These are phyloP conservation scores for Ceratobasidium sp. DNA, from an alignment of 1,284 basidiomycete genomes.

Conservation along the genomic window DNA sequence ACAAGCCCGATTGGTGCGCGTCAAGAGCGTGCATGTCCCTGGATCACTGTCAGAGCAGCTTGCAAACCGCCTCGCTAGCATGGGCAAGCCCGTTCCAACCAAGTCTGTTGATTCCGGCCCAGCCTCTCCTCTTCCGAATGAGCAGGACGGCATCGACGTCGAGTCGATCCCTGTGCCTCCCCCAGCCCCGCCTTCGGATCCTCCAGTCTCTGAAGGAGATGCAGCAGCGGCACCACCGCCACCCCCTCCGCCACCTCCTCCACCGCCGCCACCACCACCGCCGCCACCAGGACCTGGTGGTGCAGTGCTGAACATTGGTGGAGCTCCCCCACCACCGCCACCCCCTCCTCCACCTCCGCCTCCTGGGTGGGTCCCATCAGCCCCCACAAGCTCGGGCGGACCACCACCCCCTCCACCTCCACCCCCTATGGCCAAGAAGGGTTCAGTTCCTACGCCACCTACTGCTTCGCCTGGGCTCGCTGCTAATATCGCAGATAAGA, in stretches of 20 bases:
- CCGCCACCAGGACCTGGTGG: conserved; percentile 45
- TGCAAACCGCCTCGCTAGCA: conserved; percentile 60
- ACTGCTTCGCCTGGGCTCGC: conserved; percentile 44
- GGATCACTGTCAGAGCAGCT: conserved; percentile 66
- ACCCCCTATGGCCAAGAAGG: conserved; percentile 43
- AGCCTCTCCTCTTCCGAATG: neutral
- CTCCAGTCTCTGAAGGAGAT: neutral
- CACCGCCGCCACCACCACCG: conserved; percentile 44
- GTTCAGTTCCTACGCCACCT: conserved; percentile 55
- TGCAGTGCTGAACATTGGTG: conserved; percentile 52
- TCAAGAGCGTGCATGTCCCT: conserved; percentile 48
- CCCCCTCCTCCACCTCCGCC: conserved; percentile 46
- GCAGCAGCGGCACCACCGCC: conserved; percentile 43
- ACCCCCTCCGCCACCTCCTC: conserved; percentile 48
- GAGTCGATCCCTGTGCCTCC: conserved; percentile 41
- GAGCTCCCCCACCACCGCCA: conserved; percentile 50
- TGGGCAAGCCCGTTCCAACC: conserved; percentile 49
- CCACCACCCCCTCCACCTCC: conserved; percentile 56
- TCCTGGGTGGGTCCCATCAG: conserved; percentile 25
- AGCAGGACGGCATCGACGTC: conserved; percentile 12
- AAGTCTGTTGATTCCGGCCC: conserved; percentile 46
- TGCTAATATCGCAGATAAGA: conserved; percentile 48
- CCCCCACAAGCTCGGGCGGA: conserved; percentile 49
- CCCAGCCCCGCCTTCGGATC: conserved; percentile 42
- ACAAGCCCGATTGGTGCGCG: conserved; percentile 41